A percentile compares a stretch with the other conserved stretches of the same genome.
Conservation (phyloP, 2,329 filamentous ascomycete species). For the Microcyclospora tardicrescens region DNA sequence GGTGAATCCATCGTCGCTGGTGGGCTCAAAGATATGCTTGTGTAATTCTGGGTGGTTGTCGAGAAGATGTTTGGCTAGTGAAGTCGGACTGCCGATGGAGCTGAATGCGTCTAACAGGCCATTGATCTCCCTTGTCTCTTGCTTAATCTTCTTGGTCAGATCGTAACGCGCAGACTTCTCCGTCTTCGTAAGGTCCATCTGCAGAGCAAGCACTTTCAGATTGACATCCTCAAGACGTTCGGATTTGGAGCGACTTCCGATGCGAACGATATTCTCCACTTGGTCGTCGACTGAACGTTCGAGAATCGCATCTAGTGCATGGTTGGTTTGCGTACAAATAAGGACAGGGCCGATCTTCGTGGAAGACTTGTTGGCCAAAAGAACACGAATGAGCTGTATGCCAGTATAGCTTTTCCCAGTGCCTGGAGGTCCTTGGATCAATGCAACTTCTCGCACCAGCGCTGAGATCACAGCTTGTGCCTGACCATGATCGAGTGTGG, state of each 20-base stretch:
- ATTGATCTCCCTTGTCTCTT: constrained; percentile 10
- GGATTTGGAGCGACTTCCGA: constrained; percentile 47
- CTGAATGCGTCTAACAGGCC: constrained; percentile 4
- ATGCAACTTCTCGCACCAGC: constrained; percentile 40
- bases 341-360: constrained; percentile 34
- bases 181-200: constrained; percentile 25
- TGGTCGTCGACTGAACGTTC: constrained; percentile 42
- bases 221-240: constrained; percentile 39
- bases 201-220: constrained; percentile 29
- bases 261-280: constrained; percentile 43
- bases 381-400: constrained; percentile 43
- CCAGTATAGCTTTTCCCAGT: constrained; percentile 56
- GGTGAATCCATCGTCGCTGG: constrained; percentile 15
- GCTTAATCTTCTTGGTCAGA: constrained; percentile 9
- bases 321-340: constrained; percentile 38
- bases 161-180: constrained; percentile 26
- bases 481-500: constrained; percentile 40
- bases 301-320: constrained; percentile 44
- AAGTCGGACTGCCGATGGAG: constrained; percentile 1
- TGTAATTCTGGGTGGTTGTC: constrained; percentile 9
- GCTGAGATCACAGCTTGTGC: constrained; percentile 40
- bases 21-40: constrained; percentile 10
- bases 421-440: constrained; percentile 59
- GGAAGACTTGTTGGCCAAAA: constrained; percentile 33
- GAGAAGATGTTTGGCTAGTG: constrained; percentile 6